Base-by-base conservation (phyloP, 2,329 filamentous ascomycete species). In the Fusarium pseudoanthophilum region DNA sequence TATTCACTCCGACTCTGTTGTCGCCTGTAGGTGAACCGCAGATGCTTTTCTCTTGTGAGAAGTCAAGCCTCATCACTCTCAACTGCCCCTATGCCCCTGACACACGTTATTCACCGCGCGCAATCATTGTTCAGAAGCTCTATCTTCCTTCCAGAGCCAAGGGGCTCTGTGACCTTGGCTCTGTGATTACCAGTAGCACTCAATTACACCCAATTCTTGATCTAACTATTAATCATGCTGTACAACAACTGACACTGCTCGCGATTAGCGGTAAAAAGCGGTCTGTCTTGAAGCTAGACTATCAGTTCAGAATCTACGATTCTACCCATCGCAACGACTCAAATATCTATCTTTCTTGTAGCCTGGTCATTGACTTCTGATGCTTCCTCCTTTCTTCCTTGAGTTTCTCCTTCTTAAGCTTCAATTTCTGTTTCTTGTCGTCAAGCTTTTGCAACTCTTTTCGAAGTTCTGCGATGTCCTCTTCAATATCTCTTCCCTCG, bases 291-390 rank as follows among this genome's bases (percentile, higher is more conserved):
- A 14, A 15, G 28, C 28, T 32, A 32, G 5, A n/a, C 1, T 18
- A 5, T 2, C 6, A 2, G 46, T 18, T 32, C 4, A 8, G 2
- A 24, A 18, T 10, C 5, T 18, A 13, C 6, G 11, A 1, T 51
- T 18, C 11, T 18, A 24, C 21, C 21, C 0, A 32, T 18, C 7
- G 3, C 5, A 4, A 49, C 7, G 13, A n/a, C 15, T 3, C 11
- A 6, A 2, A 7, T 14, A 10, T 51, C 30, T 51, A 51, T 18
- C 21, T 24, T 2, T 9, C 13, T 2, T 32, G 15, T 32, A 51
- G 28, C 46, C 21, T 51, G 2, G 11, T 0, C 28, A 51, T 51
- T 18, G 28, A 16, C 21, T 24, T 24, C 21, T 13, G 46, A 2
- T 51, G 28, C 28, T 9, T 51, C 21, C n/a, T 51, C 28, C 24